phyloP scores from a whole-genome alignment of 2,329 filamentous ascomycete genomes.

The Sporothrix humicola region DNA sequence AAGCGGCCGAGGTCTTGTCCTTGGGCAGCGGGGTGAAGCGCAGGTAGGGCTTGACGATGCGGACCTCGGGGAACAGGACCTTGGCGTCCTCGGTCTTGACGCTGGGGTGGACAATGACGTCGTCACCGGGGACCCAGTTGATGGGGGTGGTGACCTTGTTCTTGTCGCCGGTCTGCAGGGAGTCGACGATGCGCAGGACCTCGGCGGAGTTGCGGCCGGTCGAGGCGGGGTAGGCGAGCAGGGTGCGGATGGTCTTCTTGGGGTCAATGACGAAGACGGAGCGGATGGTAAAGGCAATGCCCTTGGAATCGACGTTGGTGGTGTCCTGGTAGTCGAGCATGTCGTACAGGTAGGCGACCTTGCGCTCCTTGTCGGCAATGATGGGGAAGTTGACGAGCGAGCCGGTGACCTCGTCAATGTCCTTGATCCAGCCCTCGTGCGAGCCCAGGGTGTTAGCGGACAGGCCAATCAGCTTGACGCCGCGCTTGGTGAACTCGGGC shows the following conservation, averaged over 20 bases:
- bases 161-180: constrained; percentile 83
- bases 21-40: constrained; percentile 72
- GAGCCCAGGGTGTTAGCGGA: constrained; percentile 83
- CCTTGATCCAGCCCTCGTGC: constrained; percentile 88
- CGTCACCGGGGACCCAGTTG: constrained; percentile 86
- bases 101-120: constrained; percentile 87
- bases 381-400: constrained; percentile 76
- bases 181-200: constrained; percentile 79
- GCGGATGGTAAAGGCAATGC: constrained; percentile 91
- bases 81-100: constrained; percentile 85
- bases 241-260: constrained; percentile 89
- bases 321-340: constrained; percentile 85
- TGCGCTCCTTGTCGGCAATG: constrained; percentile 78
- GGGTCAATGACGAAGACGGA: constrained; percentile 95
- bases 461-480: constrained; percentile 89
- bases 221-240: constrained; percentile 89
- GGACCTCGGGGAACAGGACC: constrained; percentile 82
- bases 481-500: constrained; percentile 83
- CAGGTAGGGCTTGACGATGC: constrained; percentile 73
- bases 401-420: constrained; percentile 80
- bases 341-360: constrained; percentile 77
- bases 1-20: constrained; percentile 41
- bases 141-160: constrained; percentile 87
- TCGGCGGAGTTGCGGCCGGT: constrained; percentile 84
- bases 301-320: constrained; percentile 80